Conservation (phyloP, 2,329 filamentous ascomycete genomes). For the Colletotrichum liriopes region DNA sequence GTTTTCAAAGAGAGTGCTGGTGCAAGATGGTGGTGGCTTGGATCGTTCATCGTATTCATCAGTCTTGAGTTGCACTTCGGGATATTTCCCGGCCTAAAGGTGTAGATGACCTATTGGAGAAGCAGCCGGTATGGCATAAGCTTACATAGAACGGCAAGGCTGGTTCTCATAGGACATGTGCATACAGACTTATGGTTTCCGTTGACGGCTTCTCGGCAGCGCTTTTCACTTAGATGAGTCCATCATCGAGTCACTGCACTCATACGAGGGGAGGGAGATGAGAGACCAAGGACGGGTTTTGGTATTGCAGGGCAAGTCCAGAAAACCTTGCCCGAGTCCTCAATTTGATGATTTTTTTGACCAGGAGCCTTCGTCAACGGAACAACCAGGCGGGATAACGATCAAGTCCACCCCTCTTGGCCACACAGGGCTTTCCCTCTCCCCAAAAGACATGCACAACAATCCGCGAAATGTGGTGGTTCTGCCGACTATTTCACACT, state of each 20-base stretch:
- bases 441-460: slow-evolving; percentile 50
- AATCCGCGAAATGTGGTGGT: slow-evolving; percentile 37
- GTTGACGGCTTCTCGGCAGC: neutral
- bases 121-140: no score
- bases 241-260: neutral
- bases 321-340: slow-evolving; percentile 15
- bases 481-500: slow-evolving; percentile 39
- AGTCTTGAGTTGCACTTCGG: no score
- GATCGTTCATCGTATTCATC: no score
- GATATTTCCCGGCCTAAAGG: no score
- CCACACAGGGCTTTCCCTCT: slow-evolving; percentile 99
- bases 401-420: slow-evolving; percentile 89
- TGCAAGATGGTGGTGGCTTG: no score
- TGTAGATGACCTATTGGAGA: no score
- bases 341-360: slow-evolving; percentile 23
- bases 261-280: neutral
- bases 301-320: slow-evolving; percentile 37
- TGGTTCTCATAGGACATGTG: neutral
- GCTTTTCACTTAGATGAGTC: neutral
- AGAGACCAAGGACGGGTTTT: slow-evolving; percentile 28
- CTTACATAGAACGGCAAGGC: neutral
- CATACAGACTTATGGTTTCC: neutral
- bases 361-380: slow-evolving; percentile 18
- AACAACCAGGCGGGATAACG: slow-evolving; percentile 76
- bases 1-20: no score